phyloP scores from a whole-genome alignment of 1,139 yeast genomes.

The Nakaseomyces bracarensis region DNA sequence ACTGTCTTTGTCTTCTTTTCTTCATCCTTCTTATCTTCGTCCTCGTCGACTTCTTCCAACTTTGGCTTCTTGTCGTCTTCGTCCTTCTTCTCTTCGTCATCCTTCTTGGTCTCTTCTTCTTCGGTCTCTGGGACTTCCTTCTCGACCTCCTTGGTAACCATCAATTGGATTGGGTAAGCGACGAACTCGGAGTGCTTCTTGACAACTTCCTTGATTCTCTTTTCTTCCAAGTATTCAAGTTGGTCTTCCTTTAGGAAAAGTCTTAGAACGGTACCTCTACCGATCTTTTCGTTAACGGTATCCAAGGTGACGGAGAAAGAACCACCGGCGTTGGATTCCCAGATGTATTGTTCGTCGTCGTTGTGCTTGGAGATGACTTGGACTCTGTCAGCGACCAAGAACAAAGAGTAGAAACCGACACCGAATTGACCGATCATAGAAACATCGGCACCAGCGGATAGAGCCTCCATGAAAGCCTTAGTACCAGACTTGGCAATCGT shows the following conservation, averaged over 20 bases:
- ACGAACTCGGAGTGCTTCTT: conserved; percentile 99
- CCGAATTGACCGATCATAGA: conserved; percentile 99
- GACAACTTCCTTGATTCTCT: conserved; percentile 98
- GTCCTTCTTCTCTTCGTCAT: conserved; percentile 48
- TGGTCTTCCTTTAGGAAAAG: conserved; percentile 98
- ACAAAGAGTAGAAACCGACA: conserved; percentile 99
- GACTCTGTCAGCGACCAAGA: conserved; percentile 98
- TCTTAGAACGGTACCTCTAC: conserved; percentile 95
- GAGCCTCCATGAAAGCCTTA: conserved; percentile 98
- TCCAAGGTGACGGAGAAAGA: conserved; percentile 95
- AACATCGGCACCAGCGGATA: conserved; percentile 98
- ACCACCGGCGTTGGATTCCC: conserved; percentile 99
- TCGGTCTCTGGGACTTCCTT: conserved; percentile 80
- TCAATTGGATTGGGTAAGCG: conserved; percentile 96
- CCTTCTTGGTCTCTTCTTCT: conserved; percentile 51
- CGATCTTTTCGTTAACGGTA: conserved; percentile 71
- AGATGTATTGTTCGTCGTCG: conserved; percentile 98
- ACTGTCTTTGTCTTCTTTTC: conserved; percentile 69
- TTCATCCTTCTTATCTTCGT: conserved; percentile 51
- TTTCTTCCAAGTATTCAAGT: conserved; percentile 97
- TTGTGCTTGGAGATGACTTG: conserved; percentile 98
- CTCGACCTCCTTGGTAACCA: conserved; percentile 98
- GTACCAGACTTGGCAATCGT: conserved; percentile 99
- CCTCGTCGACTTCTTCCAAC: conserved; percentile 64
- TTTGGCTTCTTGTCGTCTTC: conserved; percentile 56